Evolutionary conservation across 164 flowering plant species (phyloP).

Genomic region (Echeveria elegans): DNA sequence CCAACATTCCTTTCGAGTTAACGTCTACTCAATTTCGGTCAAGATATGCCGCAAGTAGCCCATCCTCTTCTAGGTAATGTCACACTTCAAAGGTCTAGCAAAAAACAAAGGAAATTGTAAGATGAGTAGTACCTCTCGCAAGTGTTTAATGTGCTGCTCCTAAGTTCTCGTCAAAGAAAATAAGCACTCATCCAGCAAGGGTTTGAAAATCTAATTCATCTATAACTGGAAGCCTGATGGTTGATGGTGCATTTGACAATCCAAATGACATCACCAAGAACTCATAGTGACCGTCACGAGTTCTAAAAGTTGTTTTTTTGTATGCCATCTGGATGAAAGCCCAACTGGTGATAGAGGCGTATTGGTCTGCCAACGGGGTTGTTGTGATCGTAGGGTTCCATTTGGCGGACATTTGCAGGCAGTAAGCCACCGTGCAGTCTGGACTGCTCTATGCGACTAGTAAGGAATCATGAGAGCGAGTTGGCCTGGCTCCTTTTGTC

Average conservation of each 20-base stretch:
- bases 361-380: neutral
- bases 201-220: neutral
- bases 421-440: too few species aligned
- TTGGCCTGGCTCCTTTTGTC: neutral
- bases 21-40: too few species aligned
- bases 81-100: neutral
- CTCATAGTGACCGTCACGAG: neutral
- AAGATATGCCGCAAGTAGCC: neutral
- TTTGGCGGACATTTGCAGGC: too few species aligned
- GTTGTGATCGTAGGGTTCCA: too few species aligned
- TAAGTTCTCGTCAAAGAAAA: neutral
- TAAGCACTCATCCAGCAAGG: neutral
- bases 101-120: neutral
- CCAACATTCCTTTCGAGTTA: too few species aligned
- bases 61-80: neutral
- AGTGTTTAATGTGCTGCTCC: neutral
- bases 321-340: neutral
- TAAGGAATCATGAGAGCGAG: neutral
- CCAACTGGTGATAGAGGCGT: neutral
- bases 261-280: neutral
- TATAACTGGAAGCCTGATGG: neutral
- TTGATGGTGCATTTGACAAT: neutral
- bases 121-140: neutral
- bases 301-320: neutral
- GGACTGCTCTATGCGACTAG: neutral